Base-by-base conservation (phyloP, 148 eudicot species). In the Cornus florida region DNA sequence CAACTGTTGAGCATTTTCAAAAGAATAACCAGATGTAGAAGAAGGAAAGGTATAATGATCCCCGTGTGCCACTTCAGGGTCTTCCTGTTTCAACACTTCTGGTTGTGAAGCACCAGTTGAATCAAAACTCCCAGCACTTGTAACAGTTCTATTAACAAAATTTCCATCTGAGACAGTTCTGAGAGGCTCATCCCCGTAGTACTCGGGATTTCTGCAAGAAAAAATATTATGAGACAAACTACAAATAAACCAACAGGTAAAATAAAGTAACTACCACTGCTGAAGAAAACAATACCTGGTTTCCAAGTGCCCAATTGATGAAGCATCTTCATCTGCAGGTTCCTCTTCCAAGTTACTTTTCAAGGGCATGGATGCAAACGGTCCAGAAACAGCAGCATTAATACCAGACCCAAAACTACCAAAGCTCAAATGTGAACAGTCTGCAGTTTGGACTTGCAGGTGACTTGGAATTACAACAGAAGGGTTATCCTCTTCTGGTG, bases 351-450 rank as follows among this genome's bases (percentile, higher is more conserved):
- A 71, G 62, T 86, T 81, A 67, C 74, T 75, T 75, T 83, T 59
- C 7, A 70, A 77, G 48, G 93, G 88, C 60, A 80, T 81, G 64
- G 97, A 83, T 74, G 84, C 83, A 81, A 77, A 83, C 67, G 92
- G 83, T 56, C 84, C 89, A 10, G 95, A 78, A 86, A 83, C 84
- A 23, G 91, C 78, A 80, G 87, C 79, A 80, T 76, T 72, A 75
- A 86, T 77, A 57, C 86, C 87, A 80, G 95, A 76, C 57, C 98
- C 95, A 75, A 96, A 93, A 83, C 92, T 96, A 46, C 98, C 99
- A 89, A 95, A 96, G 87, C 98, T 92, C 89, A 96, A 87, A 84
- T 96, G 97, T 60, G 89, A 88, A 75, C 94, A 93, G 74, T 92
- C 91, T 48, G 90, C 90, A 56, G 87, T 82, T 71, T 90, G 94